Conservation (phyloP, 2,329 filamentous ascomycete genomes). For the Nothophaeocryptopus gaeumannii region DNA sequence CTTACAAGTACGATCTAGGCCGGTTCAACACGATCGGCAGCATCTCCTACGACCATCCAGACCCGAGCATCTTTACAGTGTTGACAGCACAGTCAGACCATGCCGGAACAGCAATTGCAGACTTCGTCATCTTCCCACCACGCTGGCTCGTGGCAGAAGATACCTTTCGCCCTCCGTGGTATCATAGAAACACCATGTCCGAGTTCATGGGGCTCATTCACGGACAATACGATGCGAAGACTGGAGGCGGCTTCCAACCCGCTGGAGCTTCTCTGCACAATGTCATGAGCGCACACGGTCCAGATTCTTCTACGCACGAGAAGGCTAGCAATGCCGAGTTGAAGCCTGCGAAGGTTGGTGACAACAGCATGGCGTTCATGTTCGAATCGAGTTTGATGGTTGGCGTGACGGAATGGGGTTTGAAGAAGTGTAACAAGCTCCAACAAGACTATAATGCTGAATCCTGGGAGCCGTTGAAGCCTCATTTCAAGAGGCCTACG, state of each 20-base stretch:
- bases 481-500: constrained; percentile 40
- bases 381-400: constrained; percentile 69
- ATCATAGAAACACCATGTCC: constrained; percentile 66
- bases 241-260: constrained; percentile 55
- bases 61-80: constrained; percentile 66
- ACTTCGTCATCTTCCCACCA: constrained; percentile 72
- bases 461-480: constrained; percentile 65
- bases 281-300: constrained; percentile 48
- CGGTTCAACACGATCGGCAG: constrained; percentile 58
- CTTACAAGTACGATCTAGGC: constrained; percentile 57
- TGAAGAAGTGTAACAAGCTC: constrained; percentile 67
- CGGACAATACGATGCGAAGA: constrained; percentile 60
- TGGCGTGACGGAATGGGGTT: constrained; percentile 68
- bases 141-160: constrained; percentile 68
- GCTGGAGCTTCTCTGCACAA: constrained; percentile 57
- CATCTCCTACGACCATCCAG: constrained; percentile 62
- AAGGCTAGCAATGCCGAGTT: constrained; percentile 57
- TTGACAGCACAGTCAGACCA: constrained; percentile 59
- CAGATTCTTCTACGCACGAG: constrained; percentile 57
- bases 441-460: constrained; percentile 74
- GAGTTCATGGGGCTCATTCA: constrained; percentile 63
- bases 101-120: constrained; percentile 58
- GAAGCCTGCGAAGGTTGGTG: constrained; percentile 57
- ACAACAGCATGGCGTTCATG: constrained; percentile 65
- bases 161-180: constrained; percentile 71